Base-by-base conservation (phyloP, 2,329 filamentous ascomycete genomes). In the Colletotrichum incanum region DNA sequence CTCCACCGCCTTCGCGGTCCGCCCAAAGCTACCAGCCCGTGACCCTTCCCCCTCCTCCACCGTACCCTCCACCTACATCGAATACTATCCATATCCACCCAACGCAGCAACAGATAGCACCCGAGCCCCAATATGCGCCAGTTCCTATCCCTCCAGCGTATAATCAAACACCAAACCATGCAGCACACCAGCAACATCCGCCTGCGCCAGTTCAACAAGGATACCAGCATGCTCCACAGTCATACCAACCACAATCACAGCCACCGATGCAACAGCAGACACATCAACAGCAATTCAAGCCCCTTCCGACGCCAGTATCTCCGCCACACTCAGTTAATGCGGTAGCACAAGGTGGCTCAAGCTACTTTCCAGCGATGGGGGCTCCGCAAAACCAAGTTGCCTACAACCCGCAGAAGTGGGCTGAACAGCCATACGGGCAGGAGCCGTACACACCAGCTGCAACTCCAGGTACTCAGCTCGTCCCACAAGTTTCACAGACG, bases 381-480 rank as follows among this genome's bases (percentile, higher is more conserved):
- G 8, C 52, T 20, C 14, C 63, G 8, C 63, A 49, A 6, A 37
- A 31, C 3, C 52, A 66, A n/a, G 18, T 11, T 26, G 28, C 9
- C n/a, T 49, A 66, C 20, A 18, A 37, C 23, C 45, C 28, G 11
- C 52, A 26, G 9, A 39, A 41, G 12, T 39, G 63, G 41, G 45
- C 28, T 6, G 63, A 8, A 9, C 62, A 12, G 11, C 37, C 62
- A 16, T 18, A 55, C 23, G 62, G 49, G 1, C 62, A 56, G 49
- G 62, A 41, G 20, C 63, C 50, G 43, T 66, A 66, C 41, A 66
- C 63, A 20, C 63, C 63, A 20, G 52, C 52, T 18, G 52, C 63
- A 8, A 66, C 63, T 4, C 63, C 63, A n/a, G 41, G 41, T 9
- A 18, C 31, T 8, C 20, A 31, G 2, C 39, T 16, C 11, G 16